Base-by-base conservation (phyloP, 2,329 filamentous ascomycete genomes). In the Diaporthe vexans region DNA sequence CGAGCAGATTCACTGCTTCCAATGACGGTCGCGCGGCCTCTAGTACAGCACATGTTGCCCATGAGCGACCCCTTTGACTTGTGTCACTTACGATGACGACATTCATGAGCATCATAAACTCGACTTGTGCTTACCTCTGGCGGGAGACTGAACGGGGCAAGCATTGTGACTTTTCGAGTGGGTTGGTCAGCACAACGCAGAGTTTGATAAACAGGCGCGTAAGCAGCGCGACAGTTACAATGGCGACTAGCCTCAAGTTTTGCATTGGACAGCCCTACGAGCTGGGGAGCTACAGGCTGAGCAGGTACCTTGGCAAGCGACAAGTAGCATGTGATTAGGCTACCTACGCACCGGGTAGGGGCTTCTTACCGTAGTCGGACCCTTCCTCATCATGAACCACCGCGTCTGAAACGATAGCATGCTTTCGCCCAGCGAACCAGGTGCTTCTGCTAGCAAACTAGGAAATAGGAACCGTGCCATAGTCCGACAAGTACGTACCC, bases 211-310 rank as follows among this genome's bases (percentile, higher is more conserved):
- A 40, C 46, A 26, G 4, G 21, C 15, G 63, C 33, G 43, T 52
- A 37, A 52, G 37, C 13, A 35, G 33, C 33, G 56, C 33, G 46
- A 51, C 21, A 48, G 29, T 52, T 8, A n/a, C 63, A 40, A 40
- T 67, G 21, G 35, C 37, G 46, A 54, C 63, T 8, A 54, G 24
- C n/a, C 11, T 54, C 15, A 17, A 24, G 1, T 37, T 37, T 52
- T 67, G 43, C 29, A 52, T 52, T 52, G 21, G 63, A 52, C 63
- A 67, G 63, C 63, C 63, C 63, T 67, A 67, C 46, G 10, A 67
- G 59, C 40, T 48, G 40, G 40, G 40, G 4, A 48, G 13, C 19
- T 35, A 21, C 63, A 26, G 48, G 33, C 48, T 21, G 15, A 21
- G 48, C 19, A 43, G 40, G 40, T 19, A 52, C n/a, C 48, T 8